A percentile compares a stretch with the other conserved stretches of the same genome.
Conservation (phyloP, 2,329 filamentous ascomycete genomes). For the Drechslerella coelobrocha region DNA sequence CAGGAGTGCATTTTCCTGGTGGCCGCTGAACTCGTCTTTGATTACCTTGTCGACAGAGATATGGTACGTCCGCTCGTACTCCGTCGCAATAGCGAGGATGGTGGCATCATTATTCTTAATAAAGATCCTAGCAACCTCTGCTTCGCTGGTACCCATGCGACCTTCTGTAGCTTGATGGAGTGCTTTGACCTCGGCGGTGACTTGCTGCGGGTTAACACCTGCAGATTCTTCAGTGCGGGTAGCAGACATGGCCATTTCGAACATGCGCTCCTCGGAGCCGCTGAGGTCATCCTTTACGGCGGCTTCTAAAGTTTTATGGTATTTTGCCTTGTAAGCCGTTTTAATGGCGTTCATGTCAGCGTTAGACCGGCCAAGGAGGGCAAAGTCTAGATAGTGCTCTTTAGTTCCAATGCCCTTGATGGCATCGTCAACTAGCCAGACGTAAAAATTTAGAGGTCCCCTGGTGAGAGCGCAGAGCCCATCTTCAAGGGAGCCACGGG, state of each 20-base stretch:
- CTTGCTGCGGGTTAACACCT: slow-evolving; percentile 75
- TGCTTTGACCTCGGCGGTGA: slow-evolving; percentile 77
- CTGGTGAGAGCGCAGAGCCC: slow-evolving; percentile 76
- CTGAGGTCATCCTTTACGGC: slow-evolving; percentile 81
- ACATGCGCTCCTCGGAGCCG: slow-evolving; percentile 83
- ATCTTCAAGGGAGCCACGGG: slow-evolving; percentile 74
- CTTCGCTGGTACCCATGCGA: slow-evolving; percentile 67
- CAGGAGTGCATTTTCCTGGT: slow-evolving; percentile 85
- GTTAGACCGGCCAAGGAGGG: slow-evolving; percentile 81
- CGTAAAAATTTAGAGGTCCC: slow-evolving; percentile 80
- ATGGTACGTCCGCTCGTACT: slow-evolving; percentile 76
- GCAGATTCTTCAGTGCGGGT: slow-evolving; percentile 77
- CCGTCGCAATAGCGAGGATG: slow-evolving; percentile 78
- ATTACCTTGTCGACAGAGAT: slow-evolving; percentile 75
- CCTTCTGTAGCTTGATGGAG: slow-evolving; percentile 80
- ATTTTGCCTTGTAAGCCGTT: slow-evolving; percentile 73
- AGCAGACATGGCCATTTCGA: slow-evolving; percentile 79
- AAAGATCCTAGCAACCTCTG: slow-evolving; percentile 80
- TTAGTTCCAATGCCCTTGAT: slow-evolving; percentile 85
- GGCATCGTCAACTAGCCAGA: slow-evolving; percentile 71
- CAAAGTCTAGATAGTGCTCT: slow-evolving; percentile 82
- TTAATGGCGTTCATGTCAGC: slow-evolving; percentile 90
- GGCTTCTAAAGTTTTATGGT: slow-evolving; percentile 71
- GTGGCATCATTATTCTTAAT: slow-evolving; percentile 79
- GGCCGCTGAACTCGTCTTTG: slow-evolving; percentile 82